Evolutionary conservation across 768 basidiomycete species (phyloP), one percentile per base, ranked within the genome.

Genomic region (Clitopilus hobsonii): DNA sequence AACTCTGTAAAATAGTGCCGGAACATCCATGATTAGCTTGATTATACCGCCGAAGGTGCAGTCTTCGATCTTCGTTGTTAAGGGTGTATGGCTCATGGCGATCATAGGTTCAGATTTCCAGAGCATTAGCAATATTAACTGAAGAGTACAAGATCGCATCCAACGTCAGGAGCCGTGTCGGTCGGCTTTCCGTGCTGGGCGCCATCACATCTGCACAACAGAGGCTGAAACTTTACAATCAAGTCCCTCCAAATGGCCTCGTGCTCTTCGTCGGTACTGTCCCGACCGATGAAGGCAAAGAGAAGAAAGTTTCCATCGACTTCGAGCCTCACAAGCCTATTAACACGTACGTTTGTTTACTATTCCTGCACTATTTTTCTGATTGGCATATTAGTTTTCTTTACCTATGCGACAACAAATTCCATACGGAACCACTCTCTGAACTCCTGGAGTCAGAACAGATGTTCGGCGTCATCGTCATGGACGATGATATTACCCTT

Each of bases 321-420:
- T 95, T 99, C 60, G 94, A 97, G 69, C 97, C 97, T 6, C 96
- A 97, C 72, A 98, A 98, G 69, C 94, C 96, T 28, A 97, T 98
- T 77, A 98, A 98, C 70, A 98, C 96, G 91, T 95, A 71, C 56
- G 89, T n/a, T 76, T 11, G 20, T 24, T n/a, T 14, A 23, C 7
- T 54, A 7, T 20, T 53, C 49, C 14, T 22, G 36, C 26, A 29
- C 38, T 22, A 16, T 18, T 45, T 49, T 53, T 41, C 54, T 30
- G 25, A 54, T 38, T 30, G 13, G 10, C 6, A 10, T 24, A 41
- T 23, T 68, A 95, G 92, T 16, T 98, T 96, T 13, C 84, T 99
- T 51, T 99, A 99, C 74, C 88, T 98, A 45, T 99, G 97, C 68
- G 97, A 98, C 81, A 98, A 97, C 79, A 98, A 97, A 70, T 99